Evolutionary conservation across 1,139 yeast species (phyloP), one percentile per base, ranked within the genome.

Genomic region (Zygoascus sp.): DNA sequence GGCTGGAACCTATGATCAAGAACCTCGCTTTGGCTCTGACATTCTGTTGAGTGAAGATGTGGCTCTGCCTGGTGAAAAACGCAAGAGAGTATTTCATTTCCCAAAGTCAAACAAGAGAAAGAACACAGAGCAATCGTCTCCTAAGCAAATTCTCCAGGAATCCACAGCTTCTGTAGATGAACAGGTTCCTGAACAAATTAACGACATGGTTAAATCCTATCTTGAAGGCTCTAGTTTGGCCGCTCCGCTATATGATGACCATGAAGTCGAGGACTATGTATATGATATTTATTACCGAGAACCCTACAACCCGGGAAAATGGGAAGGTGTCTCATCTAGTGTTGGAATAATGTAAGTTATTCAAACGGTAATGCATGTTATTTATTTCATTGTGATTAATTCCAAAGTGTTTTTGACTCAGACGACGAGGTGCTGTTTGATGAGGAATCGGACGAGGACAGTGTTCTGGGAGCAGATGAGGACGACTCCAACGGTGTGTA

Each of bases 281-380:
- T 92, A 88, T 60, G 98, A 90, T 66, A 89, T 90, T 16, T 90
- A 90, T 74, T 70, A 77, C 67, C 65, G 87, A 54, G 79, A 80
- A 53, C 68, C 69, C 49, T 72, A 50, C 42, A 42, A 50, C 5
- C 45, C 47, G 22, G 36, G 32, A 22, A 32, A 46, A 19, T 48
- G 50, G 50, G 46, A 48, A 25, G 34, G 36, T 3, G 44, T 22
- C 19, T 30, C 23, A 5, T 17, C 46, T 5, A 52, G 43, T 35
- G 55, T 61, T 22, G 69, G 68, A 3, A 54, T 63, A 75, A 69
- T 75, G 65, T 67, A 57, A 65, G 70, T 53, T 11, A 8, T 15
- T 19, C 40, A 7, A 2, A 20, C 11, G 4, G 10, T 20, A 28
- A n/a, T 30, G 7, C 27, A 32, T 27, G 22, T 20, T 13, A 34